phyloP scores from a whole-genome alignment of 1,284 basidiomycete genomes.

The Schizophyllum amplum region DNA sequence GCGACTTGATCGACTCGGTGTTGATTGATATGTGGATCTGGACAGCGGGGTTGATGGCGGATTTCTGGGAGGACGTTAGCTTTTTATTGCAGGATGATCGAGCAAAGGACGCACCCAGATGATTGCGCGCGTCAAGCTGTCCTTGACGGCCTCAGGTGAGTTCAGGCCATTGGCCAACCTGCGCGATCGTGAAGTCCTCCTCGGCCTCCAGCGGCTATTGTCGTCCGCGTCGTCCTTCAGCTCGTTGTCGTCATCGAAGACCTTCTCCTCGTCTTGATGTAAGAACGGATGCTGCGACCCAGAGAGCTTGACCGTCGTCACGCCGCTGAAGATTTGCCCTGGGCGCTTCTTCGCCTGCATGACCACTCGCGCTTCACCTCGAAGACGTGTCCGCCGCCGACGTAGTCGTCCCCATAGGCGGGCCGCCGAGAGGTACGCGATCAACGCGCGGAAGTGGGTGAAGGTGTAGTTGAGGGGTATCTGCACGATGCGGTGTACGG shows the following conservation, averaged over 20 bases:
- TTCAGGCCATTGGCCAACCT: slow-evolving; percentile 31
- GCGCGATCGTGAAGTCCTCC: slow-evolving; percentile 48
- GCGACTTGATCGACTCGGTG: slow-evolving; percentile 34
- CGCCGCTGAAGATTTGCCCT: not conserved
- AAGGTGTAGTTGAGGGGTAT: slow-evolving; percentile 66
- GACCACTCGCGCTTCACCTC: slow-evolving; percentile 42
- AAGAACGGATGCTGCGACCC: slow-evolving; percentile 44
- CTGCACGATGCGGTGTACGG: slow-evolving; percentile 53
- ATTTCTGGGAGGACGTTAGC: slow-evolving; percentile 32
- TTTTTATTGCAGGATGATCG: slow-evolving; percentile 5
- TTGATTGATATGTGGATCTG: slow-evolving; percentile 57
- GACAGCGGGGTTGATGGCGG: slow-evolving; percentile 24
- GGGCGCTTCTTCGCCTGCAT: slow-evolving; percentile 21
- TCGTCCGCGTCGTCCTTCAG: slow-evolving; percentile 13
- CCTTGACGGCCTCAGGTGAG: slow-evolving; percentile 25
- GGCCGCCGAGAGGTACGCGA: slow-evolving; percentile 48
- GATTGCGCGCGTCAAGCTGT: slow-evolving; percentile 39
- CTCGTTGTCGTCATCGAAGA: slow-evolving; percentile 13
- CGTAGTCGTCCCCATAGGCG: slow-evolving; percentile 3
- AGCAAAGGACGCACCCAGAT: slow-evolving; percentile 43
- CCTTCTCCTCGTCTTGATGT: slow-evolving; percentile 22
- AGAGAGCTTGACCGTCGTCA: slow-evolving; percentile 42
- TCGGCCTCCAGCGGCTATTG: slow-evolving; percentile 47
- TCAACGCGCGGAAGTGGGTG: slow-evolving; percentile 51
- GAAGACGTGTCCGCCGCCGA: slow-evolving; percentile 39